A percentile compares a stretch with the other conserved stretches of the same genome.
Conservation (phyloP, 768 basidiomycete genomes). For the Udeniomyces megalosporus region DNA sequence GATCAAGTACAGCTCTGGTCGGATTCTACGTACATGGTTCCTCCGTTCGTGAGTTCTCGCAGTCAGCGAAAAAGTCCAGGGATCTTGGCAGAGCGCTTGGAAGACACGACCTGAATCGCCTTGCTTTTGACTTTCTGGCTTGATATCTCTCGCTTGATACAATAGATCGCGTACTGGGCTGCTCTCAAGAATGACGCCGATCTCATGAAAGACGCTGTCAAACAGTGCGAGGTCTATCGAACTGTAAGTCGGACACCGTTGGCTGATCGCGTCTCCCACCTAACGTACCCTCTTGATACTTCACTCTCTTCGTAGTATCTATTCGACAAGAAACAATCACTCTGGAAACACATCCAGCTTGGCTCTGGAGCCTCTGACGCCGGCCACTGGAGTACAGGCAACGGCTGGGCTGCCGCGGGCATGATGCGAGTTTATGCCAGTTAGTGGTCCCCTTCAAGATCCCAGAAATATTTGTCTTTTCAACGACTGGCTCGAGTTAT, state of each 20-base stretch:
- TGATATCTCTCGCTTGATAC: not conserved
- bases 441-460: not conserved
- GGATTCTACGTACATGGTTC: conserved; percentile 53
- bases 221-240: conserved; percentile 57
- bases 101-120: no score
- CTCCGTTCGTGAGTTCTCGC: conserved; percentile 23
- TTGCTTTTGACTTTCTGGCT: no score
- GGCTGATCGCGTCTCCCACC: not conserved
- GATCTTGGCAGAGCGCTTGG: no score
- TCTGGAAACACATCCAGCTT: no score
- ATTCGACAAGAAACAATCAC: not conserved
- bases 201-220: conserved; percentile 48
- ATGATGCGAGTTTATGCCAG: conserved; percentile 65
- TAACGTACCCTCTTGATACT: no score
- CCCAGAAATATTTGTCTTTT: not conserved
- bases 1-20: conserved; percentile 51
- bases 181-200: conserved; percentile 39
- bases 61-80: no score
- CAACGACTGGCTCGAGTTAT: not conserved
- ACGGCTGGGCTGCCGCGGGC: conserved; percentile 77
- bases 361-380: no score
- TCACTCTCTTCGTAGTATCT: not conserved
- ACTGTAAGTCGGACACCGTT: not conserved
- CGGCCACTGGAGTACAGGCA: conserved; percentile 40
- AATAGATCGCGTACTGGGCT: conserved; percentile 51